A percentile compares a stretch with the other conserved stretches of the same genome.
Conservation (phyloP, 1,284 basidiomycete species). For the Moesziomyces globuligerus region DNA sequence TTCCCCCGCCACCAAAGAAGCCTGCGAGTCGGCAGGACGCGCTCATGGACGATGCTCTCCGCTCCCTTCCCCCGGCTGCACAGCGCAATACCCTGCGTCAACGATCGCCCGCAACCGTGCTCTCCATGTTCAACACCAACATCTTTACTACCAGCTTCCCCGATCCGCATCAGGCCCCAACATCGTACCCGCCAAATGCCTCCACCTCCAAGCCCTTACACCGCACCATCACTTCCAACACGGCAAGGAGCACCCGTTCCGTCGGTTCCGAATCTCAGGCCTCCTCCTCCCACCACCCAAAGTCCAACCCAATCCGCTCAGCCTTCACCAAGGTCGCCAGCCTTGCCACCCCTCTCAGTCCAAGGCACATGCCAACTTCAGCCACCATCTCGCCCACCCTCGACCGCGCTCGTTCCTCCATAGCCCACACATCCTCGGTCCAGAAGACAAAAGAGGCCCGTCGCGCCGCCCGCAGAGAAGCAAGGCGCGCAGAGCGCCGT, state of each 20-base stretch:
- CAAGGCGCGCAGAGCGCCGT: slow-evolving; percentile 14
- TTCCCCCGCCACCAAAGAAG: slow-evolving; percentile 29
- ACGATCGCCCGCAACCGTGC: slow-evolving; percentile 27
- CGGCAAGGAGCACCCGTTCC: slow-evolving; percentile 11
- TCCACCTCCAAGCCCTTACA: slow-evolving; percentile 12
- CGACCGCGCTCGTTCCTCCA: slow-evolving; percentile 6
- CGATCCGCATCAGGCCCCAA: slow-evolving; percentile 5
- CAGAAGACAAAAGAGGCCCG: slow-evolving; percentile 40
- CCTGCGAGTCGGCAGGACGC: slow-evolving; percentile 32
- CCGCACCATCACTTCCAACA: slow-evolving; percentile 22
- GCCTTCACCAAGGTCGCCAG: slow-evolving; percentile 30
- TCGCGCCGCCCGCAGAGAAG: slow-evolving; percentile 26
- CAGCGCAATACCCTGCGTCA: slow-evolving; percentile 24
- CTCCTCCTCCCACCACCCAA: slow-evolving; percentile 13
- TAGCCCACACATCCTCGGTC: slow-evolving; percentile 24
- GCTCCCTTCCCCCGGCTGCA: slow-evolving; percentile 43
- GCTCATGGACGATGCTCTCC: slow-evolving; percentile 45
- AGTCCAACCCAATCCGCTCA: slow-evolving; percentile 14
- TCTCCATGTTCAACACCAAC: slow-evolving; percentile 34
- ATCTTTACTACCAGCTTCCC: slow-evolving; percentile 8
- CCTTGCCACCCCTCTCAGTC: slow-evolving; percentile 24
- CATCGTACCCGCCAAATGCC: slow-evolving; percentile 18
- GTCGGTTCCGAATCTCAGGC: slow-evolving; percentile 15
- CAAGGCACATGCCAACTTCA: slow-evolving; percentile 3
- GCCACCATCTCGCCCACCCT: slow-evolving; percentile 5